Conservation (phyloP, 23 red algal genomes). For the Gracilaria domingensis region DNA sequence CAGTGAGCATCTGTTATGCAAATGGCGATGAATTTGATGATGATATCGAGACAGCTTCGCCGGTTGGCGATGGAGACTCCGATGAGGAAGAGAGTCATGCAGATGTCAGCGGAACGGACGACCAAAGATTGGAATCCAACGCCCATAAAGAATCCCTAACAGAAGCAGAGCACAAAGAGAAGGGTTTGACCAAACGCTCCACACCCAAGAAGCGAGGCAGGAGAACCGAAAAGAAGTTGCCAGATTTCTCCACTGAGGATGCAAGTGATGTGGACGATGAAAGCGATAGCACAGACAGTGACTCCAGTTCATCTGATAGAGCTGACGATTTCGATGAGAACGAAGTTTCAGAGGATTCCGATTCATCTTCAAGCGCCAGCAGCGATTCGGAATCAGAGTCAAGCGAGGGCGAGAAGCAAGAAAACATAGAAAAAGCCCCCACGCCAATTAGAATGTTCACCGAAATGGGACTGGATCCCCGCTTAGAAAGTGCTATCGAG, state of each 20-base stretch:
- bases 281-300: background rate
- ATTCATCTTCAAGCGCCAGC: background rate
- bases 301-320: background rate
- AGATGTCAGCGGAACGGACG: background rate
- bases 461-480: constrained; percentile 82
- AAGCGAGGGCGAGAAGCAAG: constrained; percentile 29
- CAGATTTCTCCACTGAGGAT: background rate
- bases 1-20: background rate
- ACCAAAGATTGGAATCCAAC: background rate
- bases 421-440: constrained; percentile 19
- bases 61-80: background rate
- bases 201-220: background rate
- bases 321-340: background rate
- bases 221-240: background rate
- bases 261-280: background rate
- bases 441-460: constrained; percentile 60
- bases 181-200: background rate
- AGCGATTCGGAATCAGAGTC: constrained; percentile 26
- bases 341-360: background rate
- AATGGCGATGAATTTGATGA: constrained; percentile 5
- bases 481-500: constrained; percentile 76
- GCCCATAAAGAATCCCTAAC: background rate
- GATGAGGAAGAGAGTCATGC: background rate
- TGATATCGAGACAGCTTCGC: constrained; percentile 8
- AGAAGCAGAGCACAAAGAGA: background rate